phyloP scores from a whole-genome alignment of 139 green algal genomes.

The Pleodorina starrii region DNA sequence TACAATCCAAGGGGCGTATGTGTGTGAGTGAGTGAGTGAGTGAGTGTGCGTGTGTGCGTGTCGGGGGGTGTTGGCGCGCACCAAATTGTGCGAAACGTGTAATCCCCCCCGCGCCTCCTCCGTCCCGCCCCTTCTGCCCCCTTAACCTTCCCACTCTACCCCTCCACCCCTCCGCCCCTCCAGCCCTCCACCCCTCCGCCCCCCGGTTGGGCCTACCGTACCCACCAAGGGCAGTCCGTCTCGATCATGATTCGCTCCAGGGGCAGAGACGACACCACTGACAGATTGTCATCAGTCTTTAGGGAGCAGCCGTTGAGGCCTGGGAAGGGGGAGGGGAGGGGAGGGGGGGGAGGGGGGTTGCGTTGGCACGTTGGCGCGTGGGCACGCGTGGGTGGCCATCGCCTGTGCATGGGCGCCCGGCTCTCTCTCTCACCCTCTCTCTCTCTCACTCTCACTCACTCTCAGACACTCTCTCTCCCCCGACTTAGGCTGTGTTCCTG shows the following conservation, averaged over 20 bases:
- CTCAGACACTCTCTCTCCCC: no score
- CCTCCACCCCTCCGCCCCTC: background rate
- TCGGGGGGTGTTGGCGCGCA: background rate
- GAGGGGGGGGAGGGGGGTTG: background rate
- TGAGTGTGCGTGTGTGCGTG: background rate
- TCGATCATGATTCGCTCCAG: slow-evolving; percentile 87
- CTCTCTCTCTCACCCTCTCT: no score
- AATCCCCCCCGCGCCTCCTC: background rate
- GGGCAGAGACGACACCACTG: slow-evolving; percentile 75
- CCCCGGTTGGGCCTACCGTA: no score
- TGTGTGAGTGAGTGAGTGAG: background rate
- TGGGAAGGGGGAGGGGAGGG: slow-evolving; percentile 7
- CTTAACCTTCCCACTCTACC: no score
- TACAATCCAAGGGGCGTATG: background rate
- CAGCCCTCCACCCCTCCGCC: no score
- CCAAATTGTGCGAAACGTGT: background rate
- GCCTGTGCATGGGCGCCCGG: no score
- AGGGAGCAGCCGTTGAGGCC: slow-evolving; percentile 93
- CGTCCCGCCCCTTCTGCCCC: background rate
- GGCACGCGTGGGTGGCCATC: background rate
- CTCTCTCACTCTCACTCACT: no score
- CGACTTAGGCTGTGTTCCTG: no score
- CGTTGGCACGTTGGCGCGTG: background rate
- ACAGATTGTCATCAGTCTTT: slow-evolving; percentile 89
- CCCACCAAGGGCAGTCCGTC: slow-evolving; percentile 93